Base-by-base conservation (phyloP, 2,329 filamentous ascomycete genomes). In the Colletotrichum limetticola region DNA sequence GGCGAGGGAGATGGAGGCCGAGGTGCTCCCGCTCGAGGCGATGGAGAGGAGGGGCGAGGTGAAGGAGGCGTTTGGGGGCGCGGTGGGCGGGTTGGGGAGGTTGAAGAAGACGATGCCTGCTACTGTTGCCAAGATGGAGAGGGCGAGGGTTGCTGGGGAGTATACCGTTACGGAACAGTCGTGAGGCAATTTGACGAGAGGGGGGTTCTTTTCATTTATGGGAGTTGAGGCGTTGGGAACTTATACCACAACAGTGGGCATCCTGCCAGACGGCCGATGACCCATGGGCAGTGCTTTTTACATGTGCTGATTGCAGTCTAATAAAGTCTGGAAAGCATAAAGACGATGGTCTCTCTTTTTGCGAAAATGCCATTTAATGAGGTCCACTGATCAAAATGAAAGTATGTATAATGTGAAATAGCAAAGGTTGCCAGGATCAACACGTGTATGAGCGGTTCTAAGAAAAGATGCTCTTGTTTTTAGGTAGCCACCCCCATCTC, bases 101-200 rank as follows among this genome's bases (percentile, higher is more conserved):
- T 75, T 92, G 69, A 91, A 91, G 83, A 85, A 85, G 76, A 87
- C 89, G 46, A 88, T 92, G 87, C 89, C 91, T 19, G 86, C 88
- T 24, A 87, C 88, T 4, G 89, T 91, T 77, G 91, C 91, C 66
- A 89, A 86, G 80, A 91, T 92, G 88, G 90, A 92, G 84, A 85
- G 90, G 80, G 91, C 91, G 70, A 84, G 88, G 74, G 86, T 88
- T 19, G 91, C 90, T 26, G 89, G 87, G 19, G 85, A 89, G 76
- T 91, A 91, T 79, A 88, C 90, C 8, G 83, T 88, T 61, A 83
- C 83, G n/a, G 83, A 84, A 76, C 66, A 76, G 11, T 71, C 74
- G 5, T 78, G 57, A 75, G 16, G 14, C 9, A 32, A 5, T 5
- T 4, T 19, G 6, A 5, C 8, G 32, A 32, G 9, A 11, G 26